Base-by-base conservation (phyloP, 208 protist species). In the Porcisia deanei region DNA sequence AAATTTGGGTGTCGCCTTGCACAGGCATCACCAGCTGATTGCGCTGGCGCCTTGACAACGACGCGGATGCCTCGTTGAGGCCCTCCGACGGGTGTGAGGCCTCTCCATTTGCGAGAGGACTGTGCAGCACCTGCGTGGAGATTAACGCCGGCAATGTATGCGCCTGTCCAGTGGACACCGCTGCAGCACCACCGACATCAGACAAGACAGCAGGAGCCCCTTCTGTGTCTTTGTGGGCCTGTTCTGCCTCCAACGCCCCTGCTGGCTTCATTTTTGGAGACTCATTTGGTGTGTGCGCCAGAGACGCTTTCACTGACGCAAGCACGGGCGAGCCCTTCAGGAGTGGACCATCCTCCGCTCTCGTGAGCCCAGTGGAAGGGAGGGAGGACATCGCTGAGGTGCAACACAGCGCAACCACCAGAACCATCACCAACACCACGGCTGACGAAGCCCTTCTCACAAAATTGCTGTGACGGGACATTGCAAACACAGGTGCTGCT, bases 51-150 rank as follows among this genome's bases (percentile, higher is more conserved):
- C 10, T 55, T 25, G 65, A 12, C 41, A 14, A 34, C 45, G 20
- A 55, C 45, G 45, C 20, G 25, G 45, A 34, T 55, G 45, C 25
- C 25, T 49, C 43, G 30, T 7, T 64, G 34, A 64, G 59, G 30
- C 4, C 34, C 39, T 49, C 39, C 61, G 8, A 1, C 43, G 25
- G 10, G 25, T 54, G 45, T 14, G n/a, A 43, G 9, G 5, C 45
- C 65, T 70, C 65, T 39, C 65, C 45, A 70, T 70, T 34, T 57
- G 45, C 65, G 65, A 55, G 65, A 70, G 65, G 65, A 2, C 22
- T 16, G 9, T 37, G 25, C 65, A 30, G 39, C 8, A 47, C 12
- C 20, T n/a, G 61, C 14, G 8, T n/a, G 39, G 61, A 7, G 18
- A 66, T 47, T 14, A 34, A 3, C 1, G 61, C 3, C 6, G 18